Evolutionary conservation across 768 basidiomycete species (phyloP), one percentile per base, ranked within the genome.

Genomic region (Suillus americanus): DNA sequence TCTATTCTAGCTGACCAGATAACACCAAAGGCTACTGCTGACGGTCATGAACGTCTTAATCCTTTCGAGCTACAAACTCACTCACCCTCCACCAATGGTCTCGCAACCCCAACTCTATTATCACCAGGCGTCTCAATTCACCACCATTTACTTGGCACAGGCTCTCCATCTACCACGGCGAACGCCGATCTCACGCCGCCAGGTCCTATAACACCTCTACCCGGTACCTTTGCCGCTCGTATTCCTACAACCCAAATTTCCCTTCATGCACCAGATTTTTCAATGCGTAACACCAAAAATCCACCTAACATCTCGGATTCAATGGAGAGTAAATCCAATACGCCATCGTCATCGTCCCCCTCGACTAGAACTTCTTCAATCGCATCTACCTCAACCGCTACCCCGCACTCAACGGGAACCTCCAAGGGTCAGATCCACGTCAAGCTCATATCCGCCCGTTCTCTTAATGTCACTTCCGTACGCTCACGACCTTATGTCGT

Each of bases 391-490:
- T 37, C 70, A 67, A 50, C 66, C 10, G 67, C 71, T 33, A 23
- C 75, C 7, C 53, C 77, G 56, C 67, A 72, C 7, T 59, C 76
- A 64, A 75, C 79, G 3, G 75, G 75, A 43, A 74, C 79, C 12
- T 80, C 82, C 66, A 82, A 78, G 71, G 92, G 92, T 65, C 94
- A 95, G 78, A 90, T 99, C 62, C 93, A 94, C 71, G 91, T 99
- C 78, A 99, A 99, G 79, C 88, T 99, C 74, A 94, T 99, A 77
- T 89, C 90, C 68, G 97, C 94, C 14, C 86, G 94, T 56, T 86
- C 85, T 12, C 89, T 99, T 74, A 88, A 88, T 67, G 89, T 95
- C 61, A 83, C 83, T 51, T 84, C 88, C 16, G 71, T 84, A 50
- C 75, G 81, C 66, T 87, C 91, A 4, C 83, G 88, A 0, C 93